These are phyloP conservation scores for Lasiodiplodia citricola DNA, from an alignment of 2,329 filamentous ascomycete species.

Conservation along the genomic window DNA sequence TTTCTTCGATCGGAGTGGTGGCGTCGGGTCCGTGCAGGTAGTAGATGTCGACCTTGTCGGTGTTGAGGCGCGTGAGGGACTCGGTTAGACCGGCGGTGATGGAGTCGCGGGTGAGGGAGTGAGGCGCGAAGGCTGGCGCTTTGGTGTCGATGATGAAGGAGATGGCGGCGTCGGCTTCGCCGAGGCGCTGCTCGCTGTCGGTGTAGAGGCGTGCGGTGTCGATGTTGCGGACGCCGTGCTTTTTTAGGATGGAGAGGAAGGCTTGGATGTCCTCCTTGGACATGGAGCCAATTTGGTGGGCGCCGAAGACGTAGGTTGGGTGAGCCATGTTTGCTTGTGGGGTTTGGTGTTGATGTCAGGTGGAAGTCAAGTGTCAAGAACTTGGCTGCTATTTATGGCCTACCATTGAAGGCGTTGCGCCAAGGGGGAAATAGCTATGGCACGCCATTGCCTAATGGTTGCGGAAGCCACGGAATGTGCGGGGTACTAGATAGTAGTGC, in stretches of 20 bases:
- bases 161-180: constrained; percentile 45
- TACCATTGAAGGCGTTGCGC: no score
- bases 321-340: background rate
- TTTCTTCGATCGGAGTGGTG: constrained; percentile 52
- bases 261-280: background rate
- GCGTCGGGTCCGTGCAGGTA: constrained; percentile 59
- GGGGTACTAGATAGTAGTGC: no score
- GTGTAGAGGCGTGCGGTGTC: constrained; percentile 49
- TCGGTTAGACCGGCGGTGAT: constrained; percentile 36
- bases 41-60: constrained; percentile 52
- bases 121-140: constrained; percentile 41
- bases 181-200: constrained; percentile 49
- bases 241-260: constrained; percentile 31
- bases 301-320: constrained; percentile 3
- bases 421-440: no score
- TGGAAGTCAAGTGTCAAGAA: background rate
- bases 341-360: background rate
- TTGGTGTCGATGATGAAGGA: constrained; percentile 53
- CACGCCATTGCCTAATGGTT: no score
- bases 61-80: constrained; percentile 47
- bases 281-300: background rate
- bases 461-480: no score
- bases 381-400: no score
- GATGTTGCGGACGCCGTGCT: constrained; percentile 41
- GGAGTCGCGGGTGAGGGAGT: constrained; percentile 22